phyloP scores from a whole-genome alignment of 2,329 filamentous ascomycete species.

The Chrysoporthe puriensis region DNA sequence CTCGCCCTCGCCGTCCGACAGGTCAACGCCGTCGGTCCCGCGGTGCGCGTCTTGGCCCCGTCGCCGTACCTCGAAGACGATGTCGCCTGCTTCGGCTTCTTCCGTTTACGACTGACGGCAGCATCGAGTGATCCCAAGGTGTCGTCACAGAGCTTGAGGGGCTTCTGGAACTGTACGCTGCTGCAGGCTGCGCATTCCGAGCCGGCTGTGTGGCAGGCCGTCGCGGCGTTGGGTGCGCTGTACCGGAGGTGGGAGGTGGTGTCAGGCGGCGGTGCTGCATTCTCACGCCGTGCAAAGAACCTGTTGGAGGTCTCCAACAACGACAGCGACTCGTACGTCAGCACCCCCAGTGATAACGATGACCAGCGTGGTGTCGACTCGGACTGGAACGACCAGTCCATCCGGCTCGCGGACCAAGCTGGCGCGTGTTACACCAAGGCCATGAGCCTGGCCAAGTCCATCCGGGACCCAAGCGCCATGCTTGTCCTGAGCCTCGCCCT shows the following conservation, averaged over 20 bases:
- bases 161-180: slow-evolving; percentile 39
- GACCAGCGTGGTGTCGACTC: background rate
- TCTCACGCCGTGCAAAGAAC: background rate
- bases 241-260: slow-evolving; percentile 35
- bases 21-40: slow-evolving; percentile 37
- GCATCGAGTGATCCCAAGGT: slow-evolving; percentile 33
- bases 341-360: background rate
- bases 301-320: background rate
- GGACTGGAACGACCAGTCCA: slow-evolving; percentile 8
- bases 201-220: slow-evolving; percentile 42
- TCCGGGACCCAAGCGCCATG: slow-evolving; percentile 35
- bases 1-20: slow-evolving; percentile 36
- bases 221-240: slow-evolving; percentile 41
- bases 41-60: slow-evolving; percentile 32
- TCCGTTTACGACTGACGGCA: slow-evolving; percentile 38
- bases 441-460: slow-evolving; percentile 35
- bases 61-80: slow-evolving; percentile 16
- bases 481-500: slow-evolving; percentile 40
- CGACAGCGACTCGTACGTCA: background rate
- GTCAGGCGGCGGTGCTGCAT: background rate
- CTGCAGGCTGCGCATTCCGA: slow-evolving; percentile 41
- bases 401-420: slow-evolving; percentile 34
- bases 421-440: slow-evolving; percentile 36
- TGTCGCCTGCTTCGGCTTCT: slow-evolving; percentile 40
- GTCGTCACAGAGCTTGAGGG: slow-evolving; percentile 26